phyloP scores from a whole-genome alignment of 495 filamentous ascomycete species.

The Stereocaulon alpinum region DNA sequence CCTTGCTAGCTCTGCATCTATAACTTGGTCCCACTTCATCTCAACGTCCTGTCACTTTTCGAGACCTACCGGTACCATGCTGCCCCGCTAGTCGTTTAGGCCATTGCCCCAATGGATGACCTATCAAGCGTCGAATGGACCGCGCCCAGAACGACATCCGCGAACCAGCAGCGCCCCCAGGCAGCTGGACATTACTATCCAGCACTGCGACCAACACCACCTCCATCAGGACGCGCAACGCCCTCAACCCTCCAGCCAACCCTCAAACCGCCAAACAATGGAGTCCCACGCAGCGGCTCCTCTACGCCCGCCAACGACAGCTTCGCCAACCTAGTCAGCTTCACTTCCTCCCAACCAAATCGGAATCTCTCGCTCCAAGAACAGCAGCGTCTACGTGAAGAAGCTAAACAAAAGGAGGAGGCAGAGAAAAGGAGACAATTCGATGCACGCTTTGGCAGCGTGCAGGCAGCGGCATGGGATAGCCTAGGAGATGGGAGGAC shows the following conservation, averaged over 20 bases:
- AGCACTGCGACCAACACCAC: conserved; percentile 49
- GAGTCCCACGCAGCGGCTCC: conserved; percentile 34
- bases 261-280: conserved; percentile 30
- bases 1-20: no score
- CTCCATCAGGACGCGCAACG: conserved; percentile 58
- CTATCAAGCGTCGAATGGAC: conserved; percentile 48
- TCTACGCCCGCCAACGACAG: conserved; percentile 63
- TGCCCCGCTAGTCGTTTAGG: neutral
- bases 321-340: conserved; percentile 80
- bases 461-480: conserved; percentile 61
- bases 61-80: neutral
- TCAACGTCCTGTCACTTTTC: neutral
- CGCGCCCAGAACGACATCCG: conserved; percentile 29
- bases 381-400: conserved; percentile 70
- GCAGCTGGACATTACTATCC: conserved; percentile 47
- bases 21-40: neutral
- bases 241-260: conserved; percentile 44
- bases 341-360: conserved; percentile 53
- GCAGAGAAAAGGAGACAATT: conserved; percentile 57
- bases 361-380: conserved; percentile 72
- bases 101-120: conserved; percentile 40
- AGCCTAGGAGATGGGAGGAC: conserved; percentile 39
- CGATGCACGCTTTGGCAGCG: conserved; percentile 63
- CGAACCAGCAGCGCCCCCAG: conserved; percentile 41
- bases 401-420: conserved; percentile 65